Conservation (phyloP, 2,329 filamentous ascomycete species). For the Blumeriella jaapii region DNA sequence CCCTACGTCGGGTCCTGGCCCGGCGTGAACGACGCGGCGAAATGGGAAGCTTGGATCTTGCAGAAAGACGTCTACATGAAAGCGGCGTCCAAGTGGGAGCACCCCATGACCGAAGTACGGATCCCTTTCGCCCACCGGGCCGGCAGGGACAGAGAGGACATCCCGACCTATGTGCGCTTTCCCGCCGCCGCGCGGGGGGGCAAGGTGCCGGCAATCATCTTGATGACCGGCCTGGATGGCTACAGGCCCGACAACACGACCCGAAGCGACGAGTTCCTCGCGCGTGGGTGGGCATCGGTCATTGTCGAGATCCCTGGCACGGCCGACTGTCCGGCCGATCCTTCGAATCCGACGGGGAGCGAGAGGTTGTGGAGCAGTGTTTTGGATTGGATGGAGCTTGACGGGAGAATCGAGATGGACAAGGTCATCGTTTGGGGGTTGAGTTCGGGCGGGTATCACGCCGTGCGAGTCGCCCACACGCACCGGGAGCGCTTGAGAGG, state of each 20-base stretch:
- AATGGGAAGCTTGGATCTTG: conserved; percentile 51
- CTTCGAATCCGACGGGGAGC: conserved; percentile 43
- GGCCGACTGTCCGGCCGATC: conserved; percentile 54
- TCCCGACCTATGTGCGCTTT: conserved; percentile 53
- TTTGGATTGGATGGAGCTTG: conserved; percentile 44
- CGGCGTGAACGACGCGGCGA: conserved; percentile 31
- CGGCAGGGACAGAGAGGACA: conserved; percentile 39
- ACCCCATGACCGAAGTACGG: conserved; percentile 48
- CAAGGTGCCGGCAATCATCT: conserved; percentile 38
- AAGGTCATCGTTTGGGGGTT: conserved; percentile 53
- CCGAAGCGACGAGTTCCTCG: conserved; percentile 48
- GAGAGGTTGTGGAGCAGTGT: conserved; percentile 54
- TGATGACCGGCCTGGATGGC: conserved; percentile 51
- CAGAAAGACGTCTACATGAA: conserved; percentile 55
- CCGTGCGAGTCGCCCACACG: conserved; percentile 56
- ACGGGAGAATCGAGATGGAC: conserved; percentile 42
- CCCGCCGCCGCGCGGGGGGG: conserved; percentile 32
- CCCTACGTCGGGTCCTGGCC: conserved; percentile 40
- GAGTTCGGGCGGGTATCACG: conserved; percentile 57
- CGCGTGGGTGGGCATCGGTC: conserved; percentile 50
- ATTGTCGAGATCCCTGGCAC: conserved; percentile 56
- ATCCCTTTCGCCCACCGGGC: conserved; percentile 45
- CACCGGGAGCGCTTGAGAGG: conserved; percentile 43
- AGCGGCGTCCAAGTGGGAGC: conserved; percentile 40
- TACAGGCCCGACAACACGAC: conserved; percentile 52